A percentile compares a stretch with the other conserved stretches of the same genome.
Conservation (phyloP, 2,329 filamentous ascomycete genomes). For the Hyphodiscus sp. region DNA sequence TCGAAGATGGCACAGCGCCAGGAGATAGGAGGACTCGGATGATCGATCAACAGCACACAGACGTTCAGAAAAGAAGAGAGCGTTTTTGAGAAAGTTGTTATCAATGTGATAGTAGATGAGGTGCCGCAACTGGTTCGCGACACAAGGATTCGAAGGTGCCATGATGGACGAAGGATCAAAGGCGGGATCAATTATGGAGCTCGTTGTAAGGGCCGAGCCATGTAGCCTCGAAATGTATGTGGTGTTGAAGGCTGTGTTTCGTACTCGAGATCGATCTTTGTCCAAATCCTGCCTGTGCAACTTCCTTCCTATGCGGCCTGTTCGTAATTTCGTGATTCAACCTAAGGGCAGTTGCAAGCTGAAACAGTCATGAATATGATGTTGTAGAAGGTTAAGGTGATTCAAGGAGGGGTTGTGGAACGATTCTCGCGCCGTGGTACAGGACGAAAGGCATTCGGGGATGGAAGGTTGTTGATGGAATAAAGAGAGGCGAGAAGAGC, state of each 20-base stretch:
- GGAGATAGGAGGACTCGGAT: slow-evolving; percentile 72
- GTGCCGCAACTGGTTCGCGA: slow-evolving; percentile 42
- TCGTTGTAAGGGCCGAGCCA: slow-evolving; percentile 26
- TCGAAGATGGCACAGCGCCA: slow-evolving; percentile 78
- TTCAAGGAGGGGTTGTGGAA: background rate
- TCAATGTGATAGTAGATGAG: slow-evolving; percentile 69
- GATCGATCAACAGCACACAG: slow-evolving; percentile 79
- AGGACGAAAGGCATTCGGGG: background rate
- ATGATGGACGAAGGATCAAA: slow-evolving; percentile 19
- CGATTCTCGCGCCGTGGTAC: background rate
- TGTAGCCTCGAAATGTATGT: slow-evolving; percentile 15
- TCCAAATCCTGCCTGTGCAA: slow-evolving; percentile 3
- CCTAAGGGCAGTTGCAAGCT: slow-evolving; percentile 14
- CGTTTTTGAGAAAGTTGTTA: slow-evolving; percentile 82
- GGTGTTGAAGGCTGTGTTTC: slow-evolving; percentile 8
- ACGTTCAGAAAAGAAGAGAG: slow-evolving; percentile 87
- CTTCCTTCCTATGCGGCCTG: slow-evolving; percentile 1
- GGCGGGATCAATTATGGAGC: slow-evolving; percentile 11
- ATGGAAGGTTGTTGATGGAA: background rate
- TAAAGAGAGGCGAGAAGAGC: background rate
- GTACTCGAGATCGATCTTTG: slow-evolving; percentile 5
- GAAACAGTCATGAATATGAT: slow-evolving; percentile 19
- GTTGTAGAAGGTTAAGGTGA: slow-evolving; percentile 2
- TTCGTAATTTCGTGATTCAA: background rate
- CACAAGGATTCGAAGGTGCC: slow-evolving; percentile 26